Evolutionary conservation across 176 grass and related monocot genomes (phyloP), one percentile per base, ranked within the genome.

Genomic region (Luzula sylvatica): DNA sequence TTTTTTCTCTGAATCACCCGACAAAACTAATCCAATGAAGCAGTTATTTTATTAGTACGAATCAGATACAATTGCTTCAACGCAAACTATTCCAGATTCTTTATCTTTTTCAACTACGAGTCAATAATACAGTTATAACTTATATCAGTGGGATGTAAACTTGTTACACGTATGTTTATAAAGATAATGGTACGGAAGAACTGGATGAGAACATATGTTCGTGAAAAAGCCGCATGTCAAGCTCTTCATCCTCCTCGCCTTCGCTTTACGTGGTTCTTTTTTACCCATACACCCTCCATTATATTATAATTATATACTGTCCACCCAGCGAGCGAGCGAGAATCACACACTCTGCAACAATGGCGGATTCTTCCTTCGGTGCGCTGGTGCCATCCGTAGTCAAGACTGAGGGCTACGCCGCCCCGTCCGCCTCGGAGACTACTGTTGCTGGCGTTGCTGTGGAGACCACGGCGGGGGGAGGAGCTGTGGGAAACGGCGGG

Each of bases 331-430:
- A 0, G 24, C 52, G n/a, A n/a, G n/a, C n/a, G n/a, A n/a, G n/a
- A n/a, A n/a, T 0, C 23, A 15, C 15, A 2, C 4, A n/a, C 14
- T 42, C 42, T 25, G 52, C 55, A n/a, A n/a, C n/a, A n/a, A 96
- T 96, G 90, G 90, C 30, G 14, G 84, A 82, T 57, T 86, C 90
- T 50, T 89, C 80, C 50, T 65, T 73, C 7, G 90, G 90, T 15
- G 84, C 90, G 59, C 71, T 96, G 21, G 90, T 96, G 58, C 90
- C 90, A 8, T 79, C 84, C 15, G 80, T 82, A 58, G 81, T 55
- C 52, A 96, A 96, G 90, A 66, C 67, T 63, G 80, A 86, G 46
- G 19, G 59, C 15, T 58, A 71, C 42, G 68, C 56, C 2, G 69
- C 67, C 5, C 68, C 59, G 38, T 65, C 72, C 23, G 68, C 72